A percentile compares a stretch with the other conserved stretches of the same genome.
phyloP scores from a whole-genome alignment of 306 rosid genomes.

The Acacia acuminata region DNA sequence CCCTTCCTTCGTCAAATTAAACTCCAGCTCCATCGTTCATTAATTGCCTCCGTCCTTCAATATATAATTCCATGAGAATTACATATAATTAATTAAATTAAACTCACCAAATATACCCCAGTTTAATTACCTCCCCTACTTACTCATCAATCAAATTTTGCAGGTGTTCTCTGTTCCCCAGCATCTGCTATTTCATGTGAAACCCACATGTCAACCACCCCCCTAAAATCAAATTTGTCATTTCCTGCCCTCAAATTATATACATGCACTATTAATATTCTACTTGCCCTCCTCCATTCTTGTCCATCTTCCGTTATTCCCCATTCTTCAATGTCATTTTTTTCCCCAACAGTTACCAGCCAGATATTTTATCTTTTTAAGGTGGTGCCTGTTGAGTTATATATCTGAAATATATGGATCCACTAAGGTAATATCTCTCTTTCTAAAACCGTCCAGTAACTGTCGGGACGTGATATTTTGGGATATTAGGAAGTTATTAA shows the following conservation, averaged over 20 bases:
- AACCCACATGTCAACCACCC: slow-evolving; percentile 64
- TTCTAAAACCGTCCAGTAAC: too few relatives aligned
- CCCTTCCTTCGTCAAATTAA: slow-evolving; percentile 20
- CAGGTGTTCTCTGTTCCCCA: slow-evolving; percentile 48
- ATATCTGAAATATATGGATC: too few relatives aligned
- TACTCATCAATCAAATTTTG: not conserved
- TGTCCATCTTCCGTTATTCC: slow-evolving; percentile 1
- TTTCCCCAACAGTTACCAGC: not conserved
- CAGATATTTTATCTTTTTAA: not conserved
- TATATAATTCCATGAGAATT: not conserved
- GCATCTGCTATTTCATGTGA: slow-evolving; percentile 56
- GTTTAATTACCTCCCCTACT: not conserved
- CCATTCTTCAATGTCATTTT: not conserved
- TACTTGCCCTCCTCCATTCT: not conserved
- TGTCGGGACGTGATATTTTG: too few relatives aligned
- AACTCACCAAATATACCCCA: not conserved
- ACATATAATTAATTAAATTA: not conserved
- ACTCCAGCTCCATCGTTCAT: not conserved
- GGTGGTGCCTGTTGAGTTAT: not conserved
- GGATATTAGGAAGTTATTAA: too few relatives aligned
- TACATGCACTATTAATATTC: not conserved
- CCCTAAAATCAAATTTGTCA: slow-evolving; percentile 58
- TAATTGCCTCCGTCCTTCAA: not conserved
- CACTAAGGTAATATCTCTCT: not conserved
- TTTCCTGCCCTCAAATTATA: slow-evolving; percentile 1